These are phyloP conservation scores for Boletus insuetus DNA, from an alignment of 768 basidiomycete genomes.

Conservation along the genomic window DNA sequence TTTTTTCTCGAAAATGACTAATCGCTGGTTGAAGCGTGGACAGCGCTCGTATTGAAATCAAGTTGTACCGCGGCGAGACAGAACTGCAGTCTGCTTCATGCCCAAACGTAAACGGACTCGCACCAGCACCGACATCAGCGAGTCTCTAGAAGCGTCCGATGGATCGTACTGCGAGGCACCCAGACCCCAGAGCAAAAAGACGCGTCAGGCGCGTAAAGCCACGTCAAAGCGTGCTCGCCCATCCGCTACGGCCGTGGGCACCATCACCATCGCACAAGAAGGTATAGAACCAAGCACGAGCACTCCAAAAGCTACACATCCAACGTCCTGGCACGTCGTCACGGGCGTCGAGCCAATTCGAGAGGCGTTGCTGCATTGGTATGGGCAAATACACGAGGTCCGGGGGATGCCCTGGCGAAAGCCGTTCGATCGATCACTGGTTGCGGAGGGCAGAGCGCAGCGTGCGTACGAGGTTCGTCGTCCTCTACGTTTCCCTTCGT, in stretches of 20 bases:
- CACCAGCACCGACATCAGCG: background rate
- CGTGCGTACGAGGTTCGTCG: constrained; percentile 82
- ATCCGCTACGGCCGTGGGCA: background rate
- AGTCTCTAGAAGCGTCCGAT: constrained; percentile 19
- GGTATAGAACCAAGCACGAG: background rate
- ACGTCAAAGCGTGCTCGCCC: constrained; percentile 12
- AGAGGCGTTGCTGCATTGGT: constrained; percentile 65
- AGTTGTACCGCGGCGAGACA: too few species aligned
- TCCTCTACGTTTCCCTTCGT: background rate
- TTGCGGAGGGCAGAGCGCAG: constrained; percentile 64
- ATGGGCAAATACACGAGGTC: constrained; percentile 55
- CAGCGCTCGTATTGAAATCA: too few species aligned
- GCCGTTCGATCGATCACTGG: constrained; percentile 53
- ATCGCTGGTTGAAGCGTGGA: too few species aligned
- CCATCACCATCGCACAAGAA: background rate
- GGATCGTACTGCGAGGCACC: constrained; percentile 17
- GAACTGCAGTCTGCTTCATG: constrained; percentile 16
- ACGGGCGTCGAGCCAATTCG: constrained; percentile 40
- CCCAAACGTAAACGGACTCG: constrained; percentile 28
- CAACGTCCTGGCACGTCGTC: constrained; percentile 50
- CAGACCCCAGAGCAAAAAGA: constrained; percentile 10
- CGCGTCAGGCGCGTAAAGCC: constrained; percentile 15
- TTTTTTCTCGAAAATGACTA: too few species aligned
- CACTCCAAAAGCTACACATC: constrained; percentile 30
- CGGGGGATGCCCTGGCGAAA: constrained; percentile 95